Conservation (phyloP, 306 rosid species). For the Leucaena leucocephala region DNA sequence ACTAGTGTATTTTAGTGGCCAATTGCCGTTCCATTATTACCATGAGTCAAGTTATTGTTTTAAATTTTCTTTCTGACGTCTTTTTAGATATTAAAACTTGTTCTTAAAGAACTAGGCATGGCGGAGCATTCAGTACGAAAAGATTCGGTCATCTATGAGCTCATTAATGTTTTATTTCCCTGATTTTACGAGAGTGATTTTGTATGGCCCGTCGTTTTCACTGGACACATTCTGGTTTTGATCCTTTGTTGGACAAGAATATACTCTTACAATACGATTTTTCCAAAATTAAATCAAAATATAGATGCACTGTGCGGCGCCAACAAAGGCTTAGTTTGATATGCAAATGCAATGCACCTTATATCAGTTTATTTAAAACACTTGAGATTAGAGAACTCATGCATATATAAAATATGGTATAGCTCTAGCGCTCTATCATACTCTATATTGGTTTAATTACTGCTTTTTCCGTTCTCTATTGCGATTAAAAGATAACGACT, state of each 20-base stretch:
- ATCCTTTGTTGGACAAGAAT: neutral
- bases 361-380: neutral
- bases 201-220: neutral
- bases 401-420: neutral
- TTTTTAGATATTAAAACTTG: neutral
- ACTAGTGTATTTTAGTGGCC: slow-evolving; percentile 17
- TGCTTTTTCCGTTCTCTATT: neutral
- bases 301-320: neutral
- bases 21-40: slow-evolving; percentile 4
- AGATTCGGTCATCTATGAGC: neutral
- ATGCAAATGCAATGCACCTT: neutral
- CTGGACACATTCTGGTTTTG: neutral
- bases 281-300: slow-evolving; percentile 1
- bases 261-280: neutral
- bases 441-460: neutral
- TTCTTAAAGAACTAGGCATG: neutral
- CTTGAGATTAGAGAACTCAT: neutral
- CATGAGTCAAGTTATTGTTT: neutral
- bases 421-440: neutral
- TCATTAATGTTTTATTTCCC: slow-evolving; percentile 21
- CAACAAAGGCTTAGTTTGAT: slow-evolving; percentile 6
- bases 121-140: neutral
- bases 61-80: neutral
- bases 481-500: neutral
- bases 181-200: neutral